Conservation (phyloP, 208 protist species). For the Herpetomonas samuelpessoai region DNA sequence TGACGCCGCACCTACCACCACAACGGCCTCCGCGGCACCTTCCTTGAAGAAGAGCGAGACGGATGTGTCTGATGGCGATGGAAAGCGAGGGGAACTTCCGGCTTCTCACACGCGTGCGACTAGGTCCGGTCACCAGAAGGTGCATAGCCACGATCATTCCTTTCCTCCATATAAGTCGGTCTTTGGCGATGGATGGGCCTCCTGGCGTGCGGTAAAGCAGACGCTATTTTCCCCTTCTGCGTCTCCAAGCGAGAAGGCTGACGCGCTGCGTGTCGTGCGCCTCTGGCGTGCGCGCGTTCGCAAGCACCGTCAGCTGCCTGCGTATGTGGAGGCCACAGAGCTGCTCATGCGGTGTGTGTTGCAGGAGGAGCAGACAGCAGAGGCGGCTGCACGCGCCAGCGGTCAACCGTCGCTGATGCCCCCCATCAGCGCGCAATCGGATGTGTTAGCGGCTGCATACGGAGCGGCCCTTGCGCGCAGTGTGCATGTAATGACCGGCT, state of each 20-base stretch:
- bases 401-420: conserved; percentile 9
- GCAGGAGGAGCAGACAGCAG: conserved; percentile 40
- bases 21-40: not conserved
- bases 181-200: conserved; percentile 61
- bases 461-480: conserved; percentile 71
- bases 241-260: conserved; percentile 24
- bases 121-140: not conserved
- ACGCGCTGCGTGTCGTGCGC: conserved; percentile 33
- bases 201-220: conserved; percentile 64
- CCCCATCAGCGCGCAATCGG: conserved; percentile 1
- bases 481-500: conserved; percentile 86
- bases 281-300: conserved; percentile 65
- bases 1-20: conserved; percentile 25
- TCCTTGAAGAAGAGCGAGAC: conserved; percentile 5
- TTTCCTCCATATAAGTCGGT: conserved; percentile 19
- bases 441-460: conserved; percentile 32
- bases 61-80: not conserved
- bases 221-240: conserved; percentile 45
- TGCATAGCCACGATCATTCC: not conserved
- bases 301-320: conserved; percentile 45
- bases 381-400: conserved; percentile 10
- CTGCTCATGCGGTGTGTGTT: conserved; percentile 53
- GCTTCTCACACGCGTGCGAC: too few species aligned
- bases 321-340: conserved; percentile 72
- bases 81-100: too few species aligned